Percentiles rank a stretch among this genome's conserved stretches.
phyloP scores from a whole-genome alignment of 2,329 filamentous ascomycete species.

The Trichoderma lentiforme region DNA sequence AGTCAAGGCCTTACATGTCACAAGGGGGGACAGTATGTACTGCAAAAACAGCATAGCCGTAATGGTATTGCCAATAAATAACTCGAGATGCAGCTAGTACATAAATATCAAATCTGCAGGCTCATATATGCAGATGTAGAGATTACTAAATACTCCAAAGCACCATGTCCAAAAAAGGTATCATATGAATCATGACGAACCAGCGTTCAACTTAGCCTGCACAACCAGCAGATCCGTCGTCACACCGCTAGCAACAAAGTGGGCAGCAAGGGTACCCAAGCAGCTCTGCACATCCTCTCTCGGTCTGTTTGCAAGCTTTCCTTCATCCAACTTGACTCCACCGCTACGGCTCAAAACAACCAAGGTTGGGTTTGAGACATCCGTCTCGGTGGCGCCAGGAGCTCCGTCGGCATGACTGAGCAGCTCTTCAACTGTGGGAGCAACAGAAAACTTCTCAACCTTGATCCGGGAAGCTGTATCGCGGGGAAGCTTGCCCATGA shows the following conservation, averaged over 20 bases:
- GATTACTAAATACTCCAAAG: background rate
- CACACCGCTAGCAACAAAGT: slow-evolving; percentile 25
- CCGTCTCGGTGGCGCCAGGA: background rate
- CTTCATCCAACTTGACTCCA: slow-evolving; percentile 21
- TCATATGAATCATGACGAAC: slow-evolving; percentile 4
- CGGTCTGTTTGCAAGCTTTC: slow-evolving; percentile 21
- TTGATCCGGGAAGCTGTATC: slow-evolving; percentile 22
- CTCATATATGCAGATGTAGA: background rate
- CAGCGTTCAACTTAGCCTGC: slow-evolving; percentile 28
- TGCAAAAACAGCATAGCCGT: background rate
- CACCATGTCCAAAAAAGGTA: background rate
- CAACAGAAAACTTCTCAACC: slow-evolving; percentile 21
- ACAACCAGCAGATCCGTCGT: slow-evolving; percentile 28
- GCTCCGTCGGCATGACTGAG: slow-evolving; percentile 22
- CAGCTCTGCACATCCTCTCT: slow-evolving; percentile 24
- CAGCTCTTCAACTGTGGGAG: slow-evolving; percentile 25
- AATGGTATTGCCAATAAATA: background rate
- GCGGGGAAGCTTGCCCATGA: slow-evolving; percentile 14
- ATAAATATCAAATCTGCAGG: background rate
- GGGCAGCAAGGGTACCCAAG: slow-evolving; percentile 25
- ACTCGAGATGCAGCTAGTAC: background rate
- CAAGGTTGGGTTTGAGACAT: slow-evolving; percentile 21
- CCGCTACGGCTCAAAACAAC: slow-evolving; percentile 26
- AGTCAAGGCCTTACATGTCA: background rate
- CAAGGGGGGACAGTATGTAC: too few relatives aligned